Evolutionary conservation across 2,329 filamentous ascomycete species (phyloP).

Genomic region (Corinectria fuckeliana): DNA sequence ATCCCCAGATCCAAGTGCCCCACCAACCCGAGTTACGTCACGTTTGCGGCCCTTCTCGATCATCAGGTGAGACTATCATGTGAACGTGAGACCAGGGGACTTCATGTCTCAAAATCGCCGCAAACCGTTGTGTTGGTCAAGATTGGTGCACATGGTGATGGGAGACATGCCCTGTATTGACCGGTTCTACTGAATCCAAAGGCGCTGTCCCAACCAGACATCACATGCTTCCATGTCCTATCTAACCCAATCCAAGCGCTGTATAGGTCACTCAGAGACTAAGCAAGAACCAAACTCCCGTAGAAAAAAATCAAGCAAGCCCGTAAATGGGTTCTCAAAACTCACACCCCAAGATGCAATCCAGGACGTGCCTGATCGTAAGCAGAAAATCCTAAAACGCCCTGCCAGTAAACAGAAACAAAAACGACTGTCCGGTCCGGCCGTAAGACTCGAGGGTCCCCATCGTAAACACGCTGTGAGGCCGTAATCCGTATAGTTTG

Average conservation of each 20-base stretch:
- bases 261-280: slow-evolving; percentile 4
- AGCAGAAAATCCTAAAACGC: slow-evolving; percentile 16
- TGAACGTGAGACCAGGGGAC: slow-evolving; percentile 23
- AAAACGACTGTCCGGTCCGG: slow-evolving; percentile 24
- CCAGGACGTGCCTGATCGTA: slow-evolving; percentile 24
- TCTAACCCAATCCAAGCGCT: not conserved
- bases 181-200: slow-evolving; percentile 13
- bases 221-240: not conserved
- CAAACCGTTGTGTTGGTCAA: not conserved
- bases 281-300: slow-evolving; percentile 23
- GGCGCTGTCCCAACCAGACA: slow-evolving; percentile 6
- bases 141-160: not conserved
- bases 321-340: slow-evolving; percentile 22
- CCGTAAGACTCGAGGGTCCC: slow-evolving; percentile 17
- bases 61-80: slow-evolving; percentile 37
- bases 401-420: slow-evolving; percentile 21
- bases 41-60: slow-evolving; percentile 8
- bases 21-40: slow-evolving; percentile 23
- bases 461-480: slow-evolving; percentile 19
- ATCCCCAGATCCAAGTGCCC: slow-evolving; percentile 18
- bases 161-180: slow-evolving; percentile 6
- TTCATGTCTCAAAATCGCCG: not conserved
- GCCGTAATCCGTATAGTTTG: slow-evolving; percentile 16
- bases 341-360: slow-evolving; percentile 29
- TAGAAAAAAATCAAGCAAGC: slow-evolving; percentile 20